Evolutionary conservation across 1,284 basidiomycete genomes (phyloP).

Genomic region (Somion occarium): DNA sequence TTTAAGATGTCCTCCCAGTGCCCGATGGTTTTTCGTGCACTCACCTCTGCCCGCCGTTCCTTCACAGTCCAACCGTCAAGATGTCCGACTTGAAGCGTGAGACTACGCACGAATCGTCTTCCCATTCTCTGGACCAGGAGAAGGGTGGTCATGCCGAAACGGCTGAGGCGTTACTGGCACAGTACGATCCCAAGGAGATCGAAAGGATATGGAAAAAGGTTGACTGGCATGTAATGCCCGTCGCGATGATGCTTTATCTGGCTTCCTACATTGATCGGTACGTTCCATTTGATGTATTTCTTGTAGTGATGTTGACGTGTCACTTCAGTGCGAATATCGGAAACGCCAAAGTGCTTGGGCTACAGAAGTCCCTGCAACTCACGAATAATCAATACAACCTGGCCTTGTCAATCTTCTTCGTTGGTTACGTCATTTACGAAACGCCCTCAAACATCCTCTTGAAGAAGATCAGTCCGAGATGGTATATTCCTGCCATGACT

Average conservation of each 20-base stretch:
- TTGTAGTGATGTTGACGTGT: not conserved
- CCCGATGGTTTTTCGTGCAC: not conserved
- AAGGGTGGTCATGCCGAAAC: not conserved
- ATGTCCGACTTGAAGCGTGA: not conserved
- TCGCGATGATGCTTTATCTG: slow-evolving; percentile 25
- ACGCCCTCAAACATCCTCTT: slow-evolving; percentile 42
- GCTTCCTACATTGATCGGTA: slow-evolving; percentile 29
- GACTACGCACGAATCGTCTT: not conserved
- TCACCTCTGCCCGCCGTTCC: no score
- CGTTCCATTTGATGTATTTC: slow-evolving; percentile 1
- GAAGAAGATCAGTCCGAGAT: slow-evolving; percentile 35
- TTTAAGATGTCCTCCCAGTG: not conserved
- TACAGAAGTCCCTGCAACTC: slow-evolving; percentile 19
- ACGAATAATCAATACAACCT: slow-evolving; percentile 49
- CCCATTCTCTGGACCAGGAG: not conserved
- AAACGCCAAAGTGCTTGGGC: slow-evolving; percentile 34
- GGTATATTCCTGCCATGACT: slow-evolving; percentile 36
- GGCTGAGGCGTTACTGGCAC: not conserved
- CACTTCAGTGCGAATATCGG: slow-evolving; percentile 34
- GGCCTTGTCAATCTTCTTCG: slow-evolving; percentile 59
- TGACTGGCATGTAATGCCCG: slow-evolving; percentile 24
- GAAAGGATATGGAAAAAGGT: slow-evolving; percentile 27
- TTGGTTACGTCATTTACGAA: slow-evolving; percentile 67
- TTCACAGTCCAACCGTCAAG: not conserved
- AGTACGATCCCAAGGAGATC: slow-evolving; percentile 20